Conservation (phyloP, 164 flowering plant species). For the Liriodendron chinense region DNA sequence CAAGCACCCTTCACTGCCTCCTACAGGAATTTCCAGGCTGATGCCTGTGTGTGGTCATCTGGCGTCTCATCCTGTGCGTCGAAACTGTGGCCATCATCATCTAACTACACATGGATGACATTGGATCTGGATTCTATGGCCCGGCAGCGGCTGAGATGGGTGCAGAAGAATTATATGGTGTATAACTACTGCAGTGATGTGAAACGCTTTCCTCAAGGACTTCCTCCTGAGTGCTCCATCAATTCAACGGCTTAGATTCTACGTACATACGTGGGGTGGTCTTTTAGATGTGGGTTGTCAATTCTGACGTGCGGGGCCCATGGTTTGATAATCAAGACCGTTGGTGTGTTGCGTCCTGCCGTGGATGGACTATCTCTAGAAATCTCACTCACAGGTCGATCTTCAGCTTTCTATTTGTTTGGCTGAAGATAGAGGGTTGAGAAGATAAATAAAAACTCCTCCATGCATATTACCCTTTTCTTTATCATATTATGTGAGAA, state of each 20-base stretch:
- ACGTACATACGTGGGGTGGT: too few relatives aligned
- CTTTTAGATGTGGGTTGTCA: too few relatives aligned
- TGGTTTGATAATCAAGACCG: too few relatives aligned
- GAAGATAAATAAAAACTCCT: too few relatives aligned
- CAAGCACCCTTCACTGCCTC: slow-evolving; percentile 11
- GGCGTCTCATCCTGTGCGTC: slow-evolving; percentile 3
- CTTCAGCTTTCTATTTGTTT: too few relatives aligned
- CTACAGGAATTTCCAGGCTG: slow-evolving; percentile 3
- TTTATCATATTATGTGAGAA: too few relatives aligned
- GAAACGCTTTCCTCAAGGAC: slow-evolving; percentile 16
- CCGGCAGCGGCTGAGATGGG: background rate
- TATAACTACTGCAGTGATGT: slow-evolving; percentile 15
- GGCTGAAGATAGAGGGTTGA: too few relatives aligned
- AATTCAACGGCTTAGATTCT: background rate
- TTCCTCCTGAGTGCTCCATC: slow-evolving; percentile 8
- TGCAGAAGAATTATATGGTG: slow-evolving; percentile 13
- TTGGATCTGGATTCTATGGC: slow-evolving; percentile 1
- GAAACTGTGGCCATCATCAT: background rate
- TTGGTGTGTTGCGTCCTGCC: too few relatives aligned
- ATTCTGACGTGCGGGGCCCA: too few relatives aligned
- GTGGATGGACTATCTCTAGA: too few relatives aligned
- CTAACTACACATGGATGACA: background rate
- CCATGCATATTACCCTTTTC: too few relatives aligned
- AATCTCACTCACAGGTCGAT: too few relatives aligned
- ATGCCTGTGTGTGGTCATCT: slow-evolving; percentile 2